phyloP scores from a whole-genome alignment of 768 basidiomycete genomes.

The Rhodotorula taiwanensis region DNA sequence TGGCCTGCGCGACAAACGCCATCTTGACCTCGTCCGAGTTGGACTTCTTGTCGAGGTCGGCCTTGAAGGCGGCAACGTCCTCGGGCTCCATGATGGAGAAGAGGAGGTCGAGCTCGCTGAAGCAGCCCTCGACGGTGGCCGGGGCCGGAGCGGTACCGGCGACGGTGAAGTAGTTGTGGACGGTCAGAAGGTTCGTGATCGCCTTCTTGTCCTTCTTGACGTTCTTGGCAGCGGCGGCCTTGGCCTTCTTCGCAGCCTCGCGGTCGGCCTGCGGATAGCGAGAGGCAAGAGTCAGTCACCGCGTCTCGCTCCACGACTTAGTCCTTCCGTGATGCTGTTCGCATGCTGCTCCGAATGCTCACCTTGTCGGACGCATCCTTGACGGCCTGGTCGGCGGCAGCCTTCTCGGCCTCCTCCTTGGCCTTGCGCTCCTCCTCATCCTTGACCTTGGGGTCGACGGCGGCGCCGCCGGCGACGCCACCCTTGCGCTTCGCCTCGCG shows the following conservation, averaged over 20 bases:
- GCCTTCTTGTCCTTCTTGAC: conserved; percentile 43
- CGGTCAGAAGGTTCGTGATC: conserved; percentile 46
- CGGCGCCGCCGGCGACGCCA: conserved; percentile 38
- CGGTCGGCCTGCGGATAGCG: conserved; percentile 58
- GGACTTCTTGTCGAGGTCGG: conserved; percentile 45
- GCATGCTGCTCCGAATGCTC: conserved; percentile 19
- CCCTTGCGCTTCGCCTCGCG: conserved; percentile 70
- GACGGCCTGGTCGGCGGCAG: conserved; percentile 56
- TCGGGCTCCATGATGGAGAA: conserved; percentile 47
- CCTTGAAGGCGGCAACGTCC: conserved; percentile 46
- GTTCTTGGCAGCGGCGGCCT: conserved; percentile 51
- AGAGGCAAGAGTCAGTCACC: background rate
- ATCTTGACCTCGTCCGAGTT: conserved; percentile 44
- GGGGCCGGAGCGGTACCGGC: conserved; percentile 45
- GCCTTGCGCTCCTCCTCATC: conserved; percentile 50
- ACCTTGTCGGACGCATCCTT: conserved; percentile 71
- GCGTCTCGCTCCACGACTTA: too few relatives aligned
- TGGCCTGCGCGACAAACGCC: conserved; percentile 39
- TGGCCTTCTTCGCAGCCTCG: conserved; percentile 83
- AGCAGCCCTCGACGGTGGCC: conserved; percentile 46
- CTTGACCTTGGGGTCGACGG: conserved; percentile 48
- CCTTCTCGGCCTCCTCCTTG: conserved; percentile 56
- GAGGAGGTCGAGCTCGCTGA: conserved; percentile 47
- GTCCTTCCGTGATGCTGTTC: background rate
- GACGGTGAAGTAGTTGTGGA: conserved; percentile 49